Conservation (phyloP, 2,329 filamentous ascomycete species). For the Pseudocercospora ulei region DNA sequence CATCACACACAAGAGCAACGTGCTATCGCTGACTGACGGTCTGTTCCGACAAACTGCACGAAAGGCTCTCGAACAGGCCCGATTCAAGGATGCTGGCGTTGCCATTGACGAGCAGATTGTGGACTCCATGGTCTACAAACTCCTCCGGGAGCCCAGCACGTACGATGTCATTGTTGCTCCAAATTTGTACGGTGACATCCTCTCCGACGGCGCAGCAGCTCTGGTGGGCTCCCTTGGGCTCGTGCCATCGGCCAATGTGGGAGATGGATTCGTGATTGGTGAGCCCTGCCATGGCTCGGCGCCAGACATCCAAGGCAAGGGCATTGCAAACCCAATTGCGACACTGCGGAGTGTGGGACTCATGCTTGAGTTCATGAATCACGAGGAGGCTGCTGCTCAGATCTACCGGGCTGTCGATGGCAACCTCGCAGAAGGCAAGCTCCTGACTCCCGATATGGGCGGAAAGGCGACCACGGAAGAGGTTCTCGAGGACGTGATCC, state of each 20-base stretch:
- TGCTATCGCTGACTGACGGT: conserved; percentile 90
- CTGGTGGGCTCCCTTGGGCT: conserved; percentile 85
- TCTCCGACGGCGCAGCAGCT: conserved; percentile 89
- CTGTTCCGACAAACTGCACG: conserved; percentile 78
- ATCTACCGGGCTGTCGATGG: conserved; percentile 90
- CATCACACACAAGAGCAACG: conserved; percentile 97
- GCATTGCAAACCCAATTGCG: conserved; percentile 92
- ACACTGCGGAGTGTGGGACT: conserved; percentile 82
- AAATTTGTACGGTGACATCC: conserved; percentile 70
- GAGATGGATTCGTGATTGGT: conserved; percentile 86
- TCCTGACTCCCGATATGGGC: conserved; percentile 81
- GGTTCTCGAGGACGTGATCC: conserved; percentile 78
- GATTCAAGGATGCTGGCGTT: conserved; percentile 57
- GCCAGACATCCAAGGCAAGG: conserved; percentile 85
- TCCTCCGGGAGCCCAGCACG: conserved; percentile 86
- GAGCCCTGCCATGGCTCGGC: conserved; percentile 96
- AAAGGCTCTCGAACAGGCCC: conserved; percentile 56
- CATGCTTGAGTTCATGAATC: conserved; percentile 91
- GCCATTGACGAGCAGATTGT: conserved; percentile 85
- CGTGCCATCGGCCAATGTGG: conserved; percentile 90
- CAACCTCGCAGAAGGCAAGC: conserved; percentile 71
- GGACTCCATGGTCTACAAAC: conserved; percentile 98
- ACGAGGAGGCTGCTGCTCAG: conserved; percentile 73
- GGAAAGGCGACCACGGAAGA: conserved; percentile 76
- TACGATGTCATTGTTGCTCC: conserved; percentile 98